Conservation (phyloP, 148 eudicot genomes). For the Fagopyrum esculentum region DNA sequence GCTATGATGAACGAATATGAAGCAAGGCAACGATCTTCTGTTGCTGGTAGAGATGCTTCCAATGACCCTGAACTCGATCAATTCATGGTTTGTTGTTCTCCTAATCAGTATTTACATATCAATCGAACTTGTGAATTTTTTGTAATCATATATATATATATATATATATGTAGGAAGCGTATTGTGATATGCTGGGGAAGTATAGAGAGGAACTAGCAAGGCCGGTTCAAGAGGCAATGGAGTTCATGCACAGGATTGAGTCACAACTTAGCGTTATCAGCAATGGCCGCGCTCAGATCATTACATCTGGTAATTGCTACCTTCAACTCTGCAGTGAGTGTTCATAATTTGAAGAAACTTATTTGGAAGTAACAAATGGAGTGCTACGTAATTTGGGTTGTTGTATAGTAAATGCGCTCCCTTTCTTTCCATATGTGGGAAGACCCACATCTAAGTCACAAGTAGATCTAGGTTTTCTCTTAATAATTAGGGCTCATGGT, state of each 20-base stretch:
- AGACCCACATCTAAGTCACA: not conserved
- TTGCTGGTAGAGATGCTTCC: conserved; percentile 31
- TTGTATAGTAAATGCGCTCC: not conserved
- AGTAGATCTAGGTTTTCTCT: not conserved
- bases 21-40: conserved; percentile 53
- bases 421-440: not conserved
- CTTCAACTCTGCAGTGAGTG: not conserved
- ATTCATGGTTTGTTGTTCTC: conserved; percentile 50
- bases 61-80: conserved; percentile 97
- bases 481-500: not conserved
- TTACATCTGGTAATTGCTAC: conserved; percentile 39
- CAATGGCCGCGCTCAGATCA: conserved; percentile 46
- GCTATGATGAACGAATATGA: conserved; percentile 71
- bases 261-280: conserved; percentile 61
- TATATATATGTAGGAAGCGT: conserved; percentile 62
- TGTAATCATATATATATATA: not conserved
- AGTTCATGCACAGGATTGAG: conserved; percentile 81
- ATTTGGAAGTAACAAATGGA: not conserved
- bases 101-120: no score
- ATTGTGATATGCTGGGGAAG: conserved; percentile 85
- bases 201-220: conserved; percentile 76
- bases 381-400: not conserved
- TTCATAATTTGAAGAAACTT: not conserved
- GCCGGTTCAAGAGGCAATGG: conserved; percentile 95
- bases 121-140: no score